phyloP scores from a whole-genome alignment of 768 basidiomycete species.

The Suillus alpinus region DNA sequence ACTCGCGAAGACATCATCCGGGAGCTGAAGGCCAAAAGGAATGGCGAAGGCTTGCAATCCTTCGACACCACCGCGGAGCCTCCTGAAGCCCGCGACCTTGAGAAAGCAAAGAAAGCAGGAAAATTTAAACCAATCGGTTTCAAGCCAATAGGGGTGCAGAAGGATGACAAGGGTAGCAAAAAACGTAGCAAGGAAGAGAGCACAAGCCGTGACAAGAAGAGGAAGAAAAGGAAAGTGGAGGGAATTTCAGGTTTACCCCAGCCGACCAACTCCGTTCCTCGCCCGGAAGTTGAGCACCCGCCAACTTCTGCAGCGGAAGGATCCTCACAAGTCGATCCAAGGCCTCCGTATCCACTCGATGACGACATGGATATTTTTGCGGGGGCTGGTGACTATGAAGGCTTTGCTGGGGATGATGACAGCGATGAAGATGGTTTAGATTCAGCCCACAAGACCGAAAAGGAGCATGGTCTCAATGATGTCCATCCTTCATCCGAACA shows the following conservation, averaged over 20 bases:
- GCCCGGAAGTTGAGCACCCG: conserved; percentile 19
- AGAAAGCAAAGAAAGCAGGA: conserved; percentile 37
- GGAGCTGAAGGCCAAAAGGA: conserved; percentile 66
- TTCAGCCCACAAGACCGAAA: conserved; percentile 8
- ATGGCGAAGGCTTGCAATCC: conserved; percentile 19
- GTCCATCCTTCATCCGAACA: conserved; percentile 6
- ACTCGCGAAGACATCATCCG: conserved; percentile 76
- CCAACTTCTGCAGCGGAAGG: conserved; percentile 3
- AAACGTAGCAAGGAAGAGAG: conserved; percentile 47
- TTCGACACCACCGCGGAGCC: conserved; percentile 13
- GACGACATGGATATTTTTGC: conserved; percentile 87
- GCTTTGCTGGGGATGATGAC: conserved; percentile 51
- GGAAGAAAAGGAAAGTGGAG: conserved; percentile 59
- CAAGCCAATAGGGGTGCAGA: conserved; percentile 51
- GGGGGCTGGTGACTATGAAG: conserved; percentile 80
- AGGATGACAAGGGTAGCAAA: conserved; percentile 39
- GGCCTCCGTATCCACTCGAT: conserved; percentile 26
- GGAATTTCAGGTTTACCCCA: conserved; percentile 18
- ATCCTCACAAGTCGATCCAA: conserved; percentile 5
- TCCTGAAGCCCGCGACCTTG: conserved; percentile 25
- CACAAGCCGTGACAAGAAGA: conserved; percentile 40
- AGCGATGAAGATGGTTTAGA: conserved; percentile 15
- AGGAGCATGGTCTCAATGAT: neutral
- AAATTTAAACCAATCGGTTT: conserved; percentile 60
- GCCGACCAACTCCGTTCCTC: conserved; percentile 20